These are phyloP conservation scores for Edaphochlamys debaryana DNA, from an alignment of 139 green algal species.

Conservation along the genomic window DNA sequence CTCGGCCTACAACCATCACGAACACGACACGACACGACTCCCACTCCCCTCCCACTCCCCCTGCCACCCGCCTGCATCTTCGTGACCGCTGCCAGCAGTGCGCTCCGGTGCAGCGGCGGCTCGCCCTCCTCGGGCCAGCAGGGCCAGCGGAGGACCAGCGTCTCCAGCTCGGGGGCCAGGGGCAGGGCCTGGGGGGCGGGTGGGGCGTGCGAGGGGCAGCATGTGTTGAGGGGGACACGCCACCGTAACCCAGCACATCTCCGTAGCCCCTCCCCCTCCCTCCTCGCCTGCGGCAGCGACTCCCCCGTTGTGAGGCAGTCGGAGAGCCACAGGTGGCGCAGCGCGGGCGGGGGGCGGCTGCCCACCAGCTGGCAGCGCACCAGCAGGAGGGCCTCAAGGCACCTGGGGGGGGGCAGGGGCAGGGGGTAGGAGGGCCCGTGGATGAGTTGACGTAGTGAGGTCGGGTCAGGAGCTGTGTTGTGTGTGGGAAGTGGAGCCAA, in stretches of 20 bases:
- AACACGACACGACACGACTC: too few species aligned
- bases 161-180: background rate
- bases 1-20: too few species aligned
- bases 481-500: too few species aligned
- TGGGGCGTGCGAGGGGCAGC: background rate
- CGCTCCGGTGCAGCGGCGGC: background rate
- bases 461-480: too few species aligned
- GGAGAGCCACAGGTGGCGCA: conserved; percentile 36
- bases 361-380: conserved; percentile 31
- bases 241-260: background rate
- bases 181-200: background rate
- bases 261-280: too few species aligned
- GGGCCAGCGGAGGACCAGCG: conserved; percentile 27
- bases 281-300: conserved; percentile 1
- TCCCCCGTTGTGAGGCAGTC: background rate
- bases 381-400: conserved; percentile 32
- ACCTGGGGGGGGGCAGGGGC: background rate
- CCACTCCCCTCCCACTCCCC: too few species aligned
- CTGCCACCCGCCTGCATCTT: background rate
- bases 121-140: background rate
- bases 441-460: background rate
- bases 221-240: background rate
- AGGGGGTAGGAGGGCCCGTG: background rate
- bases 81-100: background rate
- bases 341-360: background rate